Evolutionary conservation across 2,329 filamentous ascomycete species (phyloP).

Genomic region (Xylariaceae sp.): DNA sequence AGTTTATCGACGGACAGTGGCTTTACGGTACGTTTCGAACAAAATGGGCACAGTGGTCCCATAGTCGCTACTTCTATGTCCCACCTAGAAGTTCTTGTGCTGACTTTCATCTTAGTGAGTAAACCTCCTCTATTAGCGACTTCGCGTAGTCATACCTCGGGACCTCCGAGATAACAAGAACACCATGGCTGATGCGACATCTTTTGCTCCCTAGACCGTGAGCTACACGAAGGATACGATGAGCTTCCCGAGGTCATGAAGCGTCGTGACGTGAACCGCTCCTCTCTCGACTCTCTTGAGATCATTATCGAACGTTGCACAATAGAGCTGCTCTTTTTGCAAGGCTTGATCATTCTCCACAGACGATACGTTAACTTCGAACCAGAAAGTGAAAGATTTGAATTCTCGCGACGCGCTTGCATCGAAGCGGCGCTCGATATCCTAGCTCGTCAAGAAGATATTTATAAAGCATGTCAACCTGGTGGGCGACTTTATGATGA

Average conservation of each 20-base stretch:
- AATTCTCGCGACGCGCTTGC: conserved; percentile 22
- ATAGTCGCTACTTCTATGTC: no score
- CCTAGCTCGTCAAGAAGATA: conserved; percentile 27
- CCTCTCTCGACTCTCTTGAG: conserved; percentile 24
- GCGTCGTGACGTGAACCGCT: conserved; percentile 24
- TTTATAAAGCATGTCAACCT: conserved; percentile 33
- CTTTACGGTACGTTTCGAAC: no score
- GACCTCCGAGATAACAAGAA: conserved; percentile 12
- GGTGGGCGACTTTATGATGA: conserved; percentile 42
- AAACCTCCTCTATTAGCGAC: no score
- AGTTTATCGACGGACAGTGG: no score
- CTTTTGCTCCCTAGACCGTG: conserved; percentile 23
- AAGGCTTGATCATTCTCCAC: conserved; percentile 33
- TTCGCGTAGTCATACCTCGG: no score
- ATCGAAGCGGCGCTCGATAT: conserved; percentile 26
- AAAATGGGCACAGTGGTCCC: no score
- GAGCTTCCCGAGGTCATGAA: conserved; percentile 24
- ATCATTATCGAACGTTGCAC: conserved; percentile 27
- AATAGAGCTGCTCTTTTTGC: conserved; percentile 30
- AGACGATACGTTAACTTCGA: conserved; percentile 24
- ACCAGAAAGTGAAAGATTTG: conserved; percentile 11
- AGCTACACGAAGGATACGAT: conserved; percentile 20
- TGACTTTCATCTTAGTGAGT: no score
- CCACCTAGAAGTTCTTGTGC: no score
- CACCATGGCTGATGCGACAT: no score